phyloP scores from a whole-genome alignment of 805 yeast genomes.

The Millerozyma miso region DNA sequence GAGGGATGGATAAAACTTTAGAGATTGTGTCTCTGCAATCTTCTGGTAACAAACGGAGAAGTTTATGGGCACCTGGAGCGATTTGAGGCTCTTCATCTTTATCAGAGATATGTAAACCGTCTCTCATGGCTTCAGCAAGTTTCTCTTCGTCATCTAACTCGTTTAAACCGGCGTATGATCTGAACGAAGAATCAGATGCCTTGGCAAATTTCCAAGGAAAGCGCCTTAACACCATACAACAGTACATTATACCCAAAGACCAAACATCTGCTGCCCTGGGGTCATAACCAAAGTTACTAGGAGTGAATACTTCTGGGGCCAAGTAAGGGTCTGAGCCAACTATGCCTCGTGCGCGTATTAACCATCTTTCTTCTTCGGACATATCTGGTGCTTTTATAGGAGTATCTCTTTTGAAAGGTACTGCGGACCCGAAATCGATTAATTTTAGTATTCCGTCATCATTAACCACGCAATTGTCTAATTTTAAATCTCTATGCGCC shows the following conservation, averaged over 20 bases:
- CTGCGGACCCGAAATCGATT: constrained; percentile 93
- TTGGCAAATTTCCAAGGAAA: constrained; percentile 98
- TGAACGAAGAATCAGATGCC: constrained; percentile 66
- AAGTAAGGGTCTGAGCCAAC: constrained; percentile 96
- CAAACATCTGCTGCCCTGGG: constrained; percentile 88
- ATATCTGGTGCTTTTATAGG: constrained; percentile 8
- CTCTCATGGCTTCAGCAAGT: constrained; percentile 10
- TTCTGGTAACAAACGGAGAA: constrained; percentile 67
- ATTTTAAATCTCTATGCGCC: constrained; percentile 88
- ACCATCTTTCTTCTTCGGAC: constrained; percentile 41
- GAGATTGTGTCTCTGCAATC: constrained; percentile 58
- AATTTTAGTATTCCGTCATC: constrained; percentile 72
- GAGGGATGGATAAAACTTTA: constrained; percentile 61
- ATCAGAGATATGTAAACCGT: neutral
- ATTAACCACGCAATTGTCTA: constrained; percentile 89
- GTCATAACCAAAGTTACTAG: constrained; percentile 53
- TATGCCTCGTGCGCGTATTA: constrained; percentile 69
- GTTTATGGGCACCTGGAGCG: constrained; percentile 62
- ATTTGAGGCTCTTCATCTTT: neutral
- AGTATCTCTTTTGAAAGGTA: constrained; percentile 63
- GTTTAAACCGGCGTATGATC: constrained; percentile 47
- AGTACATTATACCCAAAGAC: constrained; percentile 89
- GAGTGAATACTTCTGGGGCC: constrained; percentile 81
- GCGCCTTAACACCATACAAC: constrained; percentile 81
- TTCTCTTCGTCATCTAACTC: constrained; percentile 9